phyloP scores from a whole-genome alignment of 2,329 filamentous ascomycete species.

The Xylaria sp. region DNA sequence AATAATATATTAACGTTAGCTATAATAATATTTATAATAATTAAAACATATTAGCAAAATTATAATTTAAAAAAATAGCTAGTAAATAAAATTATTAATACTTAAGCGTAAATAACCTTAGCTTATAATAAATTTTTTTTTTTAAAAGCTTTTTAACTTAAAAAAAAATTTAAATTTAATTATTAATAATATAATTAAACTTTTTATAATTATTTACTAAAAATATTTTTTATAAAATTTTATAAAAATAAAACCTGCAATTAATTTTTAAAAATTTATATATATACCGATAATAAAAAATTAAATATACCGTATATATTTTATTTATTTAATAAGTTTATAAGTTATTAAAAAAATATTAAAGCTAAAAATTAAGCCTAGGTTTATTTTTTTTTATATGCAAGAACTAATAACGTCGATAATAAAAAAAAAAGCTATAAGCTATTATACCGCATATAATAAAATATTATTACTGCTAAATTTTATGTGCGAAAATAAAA shows the following conservation, averaged over 20 bases:
- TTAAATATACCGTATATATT: no score
- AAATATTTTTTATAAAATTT: constrained; percentile 66
- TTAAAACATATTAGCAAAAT: constrained; percentile 79
- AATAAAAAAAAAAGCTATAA: no score
- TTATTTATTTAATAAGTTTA: no score
- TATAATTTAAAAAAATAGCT: constrained; percentile 75
- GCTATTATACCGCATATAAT: no score
- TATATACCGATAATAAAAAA: no score
- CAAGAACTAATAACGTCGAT: no score
- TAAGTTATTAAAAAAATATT: no score
- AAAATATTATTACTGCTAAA: no score
- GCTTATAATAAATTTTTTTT: constrained; percentile 65
- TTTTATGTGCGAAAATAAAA: no score
- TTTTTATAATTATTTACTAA: constrained; percentile 74
- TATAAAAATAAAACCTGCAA: constrained; percentile 61
- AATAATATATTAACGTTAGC: constrained; percentile 52
- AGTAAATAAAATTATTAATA: constrained; percentile 69
- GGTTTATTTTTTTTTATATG: no score
- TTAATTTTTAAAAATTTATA: constrained; percentile 21
- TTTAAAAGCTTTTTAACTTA: constrained; percentile 51
- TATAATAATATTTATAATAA: constrained; percentile 60
- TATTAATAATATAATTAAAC: constrained; percentile 58
- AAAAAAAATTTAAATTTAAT: constrained; percentile 74
- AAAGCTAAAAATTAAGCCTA: no score
- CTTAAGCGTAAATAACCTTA: constrained; percentile 53